Evolutionary conservation across 768 basidiomycete species (phyloP), one percentile per base, ranked within the genome.

Genomic region (Amanita phalloides): DNA sequence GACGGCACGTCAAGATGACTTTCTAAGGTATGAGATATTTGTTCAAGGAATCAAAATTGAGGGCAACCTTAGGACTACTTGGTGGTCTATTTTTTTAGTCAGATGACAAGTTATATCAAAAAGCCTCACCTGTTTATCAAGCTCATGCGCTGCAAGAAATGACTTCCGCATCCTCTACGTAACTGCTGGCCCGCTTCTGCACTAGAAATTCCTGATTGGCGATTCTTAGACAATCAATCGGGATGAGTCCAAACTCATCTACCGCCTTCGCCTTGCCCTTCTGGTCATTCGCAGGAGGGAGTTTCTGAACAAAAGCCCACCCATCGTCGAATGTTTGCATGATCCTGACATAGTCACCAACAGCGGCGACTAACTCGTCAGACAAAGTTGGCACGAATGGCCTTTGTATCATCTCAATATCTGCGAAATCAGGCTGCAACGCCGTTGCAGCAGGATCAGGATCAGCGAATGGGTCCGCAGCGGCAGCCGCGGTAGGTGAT

Each of bases 161-260:
- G 21, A 9, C 50, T 13, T 26, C 10, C 4, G 3, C 21, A 26
- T 35, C 30, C 33, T 46, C 54, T 20, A 48, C 49, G 48, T 62
- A 62, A 57, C 71, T 71, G 52, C 71, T 75, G 39, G 76, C 66
- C 50, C 74, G 63, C 62, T 77, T 78, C 55, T 71, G 66, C 11
- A 70, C 67, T 45, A 79, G 63, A 21, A 17, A 17, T 17, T 71
- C 65, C 60, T 78, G 71, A 14, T 71, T 68, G 21, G 64, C 60
- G 38, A 70, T 68, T 26, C 81, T 69, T 61, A 86, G 69, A 61
- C 84, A 86, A 57, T 84, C 81, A n/a, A 86, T 66, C 4, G 85
- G 85, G 43, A 87, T 82, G 48, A 86, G 60, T 0, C 84, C 85
- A 6, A 45, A 44, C 7, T 45, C 51, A 1, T 49, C 28, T 13